A percentile compares a stretch with the other conserved stretches of the same genome.
These are phyloP conservation scores for Piloderma croceum DNA, from an alignment of 768 basidiomycete species.

Conservation along the genomic window DNA sequence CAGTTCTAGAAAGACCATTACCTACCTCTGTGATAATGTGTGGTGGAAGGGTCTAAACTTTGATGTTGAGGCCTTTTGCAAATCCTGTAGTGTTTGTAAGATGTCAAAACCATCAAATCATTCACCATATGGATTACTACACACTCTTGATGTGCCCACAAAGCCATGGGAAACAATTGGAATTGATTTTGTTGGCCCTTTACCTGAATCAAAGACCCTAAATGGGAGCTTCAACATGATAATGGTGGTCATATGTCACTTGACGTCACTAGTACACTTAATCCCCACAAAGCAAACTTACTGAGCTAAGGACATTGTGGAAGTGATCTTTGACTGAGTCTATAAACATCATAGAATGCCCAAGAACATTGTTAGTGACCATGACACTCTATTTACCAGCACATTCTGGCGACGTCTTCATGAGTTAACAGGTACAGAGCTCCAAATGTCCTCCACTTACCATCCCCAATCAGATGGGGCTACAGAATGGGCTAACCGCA, in stretches of 20 bases:
- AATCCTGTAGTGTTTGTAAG: constrained; percentile 19
- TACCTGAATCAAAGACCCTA: constrained; percentile 21
- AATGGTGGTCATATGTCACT: too few relatives aligned
- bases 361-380: constrained; percentile 33
- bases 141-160: constrained; percentile 19
- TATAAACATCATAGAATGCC: constrained; percentile 38
- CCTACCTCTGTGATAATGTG: too few relatives aligned
- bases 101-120: constrained; percentile 20
- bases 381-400: too few relatives aligned
- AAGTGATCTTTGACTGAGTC: constrained; percentile 29
- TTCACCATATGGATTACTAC: constrained; percentile 21
- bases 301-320: constrained; percentile 27
- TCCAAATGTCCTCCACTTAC: constrained; percentile 17
- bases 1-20: constrained; percentile 27
- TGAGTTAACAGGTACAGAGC: constrained; percentile 12
- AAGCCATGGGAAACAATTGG: constrained; percentile 24
- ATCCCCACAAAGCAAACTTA: constrained; percentile 26
- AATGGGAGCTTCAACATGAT: too few relatives aligned
- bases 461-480: constrained; percentile 36
- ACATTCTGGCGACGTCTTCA: constrained; percentile 23
- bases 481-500: constrained; percentile 29
- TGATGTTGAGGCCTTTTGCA: constrained; percentile 25
- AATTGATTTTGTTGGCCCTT: constrained; percentile 22
- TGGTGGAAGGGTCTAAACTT: too few relatives aligned
- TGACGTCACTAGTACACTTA: constrained; percentile 24